Evolutionary conservation across 495 filamentous ascomycete genomes (phyloP), one percentile per base, ranked within the genome.

Genomic region (Daldinia concentrica): DNA sequence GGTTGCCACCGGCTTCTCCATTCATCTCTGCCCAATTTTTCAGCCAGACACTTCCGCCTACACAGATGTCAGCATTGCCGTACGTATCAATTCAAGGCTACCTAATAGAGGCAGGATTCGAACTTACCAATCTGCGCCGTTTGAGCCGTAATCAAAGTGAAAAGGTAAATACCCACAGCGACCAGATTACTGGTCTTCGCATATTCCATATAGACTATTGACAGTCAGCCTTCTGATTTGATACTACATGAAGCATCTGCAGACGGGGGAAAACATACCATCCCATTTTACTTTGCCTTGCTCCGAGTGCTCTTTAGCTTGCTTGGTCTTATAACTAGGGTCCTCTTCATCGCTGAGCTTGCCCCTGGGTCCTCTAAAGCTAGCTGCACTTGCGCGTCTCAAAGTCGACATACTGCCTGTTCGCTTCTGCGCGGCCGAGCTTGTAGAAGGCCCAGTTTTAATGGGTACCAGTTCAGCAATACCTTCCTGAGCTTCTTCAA

Each of bases 231-330:
- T 65, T 29, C 8, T 7, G 4, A 37, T 48, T 3, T 5, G 3
- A 56, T 7, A 15, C 14, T 15, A 17, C 27, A 36, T 41, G 15
- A 57, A 24, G 19, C 41, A n/a, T 27, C 39, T 27, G 0, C 11
- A 14, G 37, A 32, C 11, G 34, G 34, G 34, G 34, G n/a, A 67
- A 41, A 1, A 64, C 79, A 43, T 80, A 85, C 83, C 83, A 72
- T 89, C 86, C 93, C 96, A 98, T 79, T 97, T 98, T 64, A 99
- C 96, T 77, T 98, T 97, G 52, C 96, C 96, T 78, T 98, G 93
- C 77, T 98, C 92, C 0, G 87, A 87, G 58, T 89, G 88, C 78
- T 99, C 96, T 77, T 96, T 94, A 15, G 86, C 88, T 79, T 97
- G 93, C 73, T 89, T 92, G 64, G 90, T 92, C 83, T 92, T 97